These are phyloP conservation scores for Lasiodiplodia theobromae DNA, from an alignment of 2,329 filamentous ascomycete genomes.

Conservation along the genomic window DNA sequence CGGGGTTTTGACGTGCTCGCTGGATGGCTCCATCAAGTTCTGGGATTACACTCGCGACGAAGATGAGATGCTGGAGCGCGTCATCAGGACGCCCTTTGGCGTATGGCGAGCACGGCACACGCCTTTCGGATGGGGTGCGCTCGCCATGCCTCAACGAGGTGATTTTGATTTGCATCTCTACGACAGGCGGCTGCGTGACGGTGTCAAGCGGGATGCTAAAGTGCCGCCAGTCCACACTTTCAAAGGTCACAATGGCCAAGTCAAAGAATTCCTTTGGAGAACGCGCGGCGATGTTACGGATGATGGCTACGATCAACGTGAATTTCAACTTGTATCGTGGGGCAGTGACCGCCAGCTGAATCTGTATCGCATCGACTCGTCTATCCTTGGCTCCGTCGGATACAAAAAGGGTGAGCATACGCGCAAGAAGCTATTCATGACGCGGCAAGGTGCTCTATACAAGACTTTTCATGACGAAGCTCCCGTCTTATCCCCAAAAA, in stretches of 20 bases:
- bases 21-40: conserved; percentile 92
- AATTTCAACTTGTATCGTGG: conserved; percentile 94
- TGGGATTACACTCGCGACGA: conserved; percentile 78
- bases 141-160: conserved; percentile 92
- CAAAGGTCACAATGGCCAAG: conserved; percentile 66
- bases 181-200: conserved; percentile 64
- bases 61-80: conserved; percentile 62
- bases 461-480: conserved; percentile 76
- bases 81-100: conserved; percentile 83
- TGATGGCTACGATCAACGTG: conserved; percentile 78
- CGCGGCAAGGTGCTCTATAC: conserved; percentile 83
- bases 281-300: conserved; percentile 70
- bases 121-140: conserved; percentile 82
- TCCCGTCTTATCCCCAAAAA: conserved; percentile 26
- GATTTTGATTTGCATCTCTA: conserved; percentile 87
- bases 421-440: conserved; percentile 71
- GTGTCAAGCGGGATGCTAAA: conserved; percentile 47
- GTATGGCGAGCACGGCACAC: conserved; percentile 92
- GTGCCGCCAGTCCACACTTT: conserved; percentile 59
- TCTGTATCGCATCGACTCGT: conserved; percentile 74
- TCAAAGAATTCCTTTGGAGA: conserved; percentile 92
- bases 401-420: conserved; percentile 73
- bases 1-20: conserved; percentile 82
- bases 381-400: conserved; percentile 72
- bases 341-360: conserved; percentile 84